Conservation (phyloP, 805 yeast species). For the Candida bentonensis region DNA sequence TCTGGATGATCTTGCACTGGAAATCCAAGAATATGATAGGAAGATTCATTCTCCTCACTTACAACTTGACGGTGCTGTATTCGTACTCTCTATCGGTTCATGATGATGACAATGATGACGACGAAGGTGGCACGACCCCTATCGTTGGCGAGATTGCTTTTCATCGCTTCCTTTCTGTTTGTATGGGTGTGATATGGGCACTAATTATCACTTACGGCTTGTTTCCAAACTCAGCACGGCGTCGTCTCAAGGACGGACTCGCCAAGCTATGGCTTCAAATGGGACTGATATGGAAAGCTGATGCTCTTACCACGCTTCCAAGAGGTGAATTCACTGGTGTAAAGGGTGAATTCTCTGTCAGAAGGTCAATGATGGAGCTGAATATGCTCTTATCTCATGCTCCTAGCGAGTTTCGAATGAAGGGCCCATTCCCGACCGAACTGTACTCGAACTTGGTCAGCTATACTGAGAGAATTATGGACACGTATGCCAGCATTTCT, state of each 20-base stretch:
- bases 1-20: slow-evolving; percentile 54
- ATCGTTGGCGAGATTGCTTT: slow-evolving; percentile 60
- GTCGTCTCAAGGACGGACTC: slow-evolving; percentile 48
- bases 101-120: slow-evolving; percentile 36
- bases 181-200: slow-evolving; percentile 67
- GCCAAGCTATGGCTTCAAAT: slow-evolving; percentile 63
- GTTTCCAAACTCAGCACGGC: slow-evolving; percentile 65
- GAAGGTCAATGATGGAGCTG: slow-evolving; percentile 34
- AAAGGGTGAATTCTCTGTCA: background rate
- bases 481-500: slow-evolving; percentile 61
- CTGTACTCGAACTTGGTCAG: slow-evolving; percentile 37
- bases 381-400: slow-evolving; percentile 52
- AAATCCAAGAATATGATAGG: slow-evolving; percentile 31
- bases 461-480: slow-evolving; percentile 51
- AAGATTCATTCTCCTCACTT: slow-evolving; percentile 54
- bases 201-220: slow-evolving; percentile 49
- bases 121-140: slow-evolving; percentile 60
- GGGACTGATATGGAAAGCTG: slow-evolving; percentile 71
- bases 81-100: slow-evolving; percentile 53
- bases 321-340: slow-evolving; percentile 3
- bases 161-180: slow-evolving; percentile 62
- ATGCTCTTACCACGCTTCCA: slow-evolving; percentile 35
- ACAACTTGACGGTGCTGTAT: slow-evolving; percentile 64
- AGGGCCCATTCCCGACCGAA: slow-evolving; percentile 52
- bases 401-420: slow-evolving; percentile 58